These are phyloP conservation scores for Plasmodium berghei DNA, from an alignment of 169 alveolate species.

Conservation along the genomic window DNA sequence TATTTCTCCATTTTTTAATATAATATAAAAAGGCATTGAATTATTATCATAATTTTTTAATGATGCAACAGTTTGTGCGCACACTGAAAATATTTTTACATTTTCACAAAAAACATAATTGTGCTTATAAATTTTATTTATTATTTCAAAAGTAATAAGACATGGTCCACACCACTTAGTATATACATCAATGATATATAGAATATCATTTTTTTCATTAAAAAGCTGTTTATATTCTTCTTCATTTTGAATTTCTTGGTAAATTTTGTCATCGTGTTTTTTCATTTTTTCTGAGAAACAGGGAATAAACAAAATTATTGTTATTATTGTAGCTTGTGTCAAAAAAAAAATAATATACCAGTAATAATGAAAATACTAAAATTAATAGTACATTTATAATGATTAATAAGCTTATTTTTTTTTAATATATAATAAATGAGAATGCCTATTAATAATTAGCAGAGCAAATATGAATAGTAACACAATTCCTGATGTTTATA, in stretches of 20 bases:
- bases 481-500: too few relatives aligned
- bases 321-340: background rate
- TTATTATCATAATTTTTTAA: constrained; percentile 72
- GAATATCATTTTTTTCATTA: constrained; percentile 65
- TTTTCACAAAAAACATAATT: constrained; percentile 44
- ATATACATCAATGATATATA: constrained; percentile 70
- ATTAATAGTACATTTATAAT: background rate
- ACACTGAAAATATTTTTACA: constrained; percentile 69
- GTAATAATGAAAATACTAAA: background rate
- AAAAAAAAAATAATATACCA: background rate
- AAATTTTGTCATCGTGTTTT: constrained; percentile 48
- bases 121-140: constrained; percentile 62
- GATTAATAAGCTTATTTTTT: too few relatives aligned
- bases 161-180: constrained; percentile 77
- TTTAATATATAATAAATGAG: too few relatives aligned
- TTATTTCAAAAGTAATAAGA: constrained; percentile 69
- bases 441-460: too few relatives aligned
- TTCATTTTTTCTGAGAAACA: constrained; percentile 31
- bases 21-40: constrained; percentile 74
- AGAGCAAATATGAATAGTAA: too few relatives aligned
- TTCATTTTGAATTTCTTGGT: constrained; percentile 51
- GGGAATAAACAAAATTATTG: background rate
- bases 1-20: constrained; percentile 75
- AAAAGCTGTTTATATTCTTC: constrained; percentile 72
- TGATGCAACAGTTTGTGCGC: constrained; percentile 61